Evolutionary conservation across 257 asterid species (phyloP).

Genomic region (Gardenia jasminoides): DNA sequence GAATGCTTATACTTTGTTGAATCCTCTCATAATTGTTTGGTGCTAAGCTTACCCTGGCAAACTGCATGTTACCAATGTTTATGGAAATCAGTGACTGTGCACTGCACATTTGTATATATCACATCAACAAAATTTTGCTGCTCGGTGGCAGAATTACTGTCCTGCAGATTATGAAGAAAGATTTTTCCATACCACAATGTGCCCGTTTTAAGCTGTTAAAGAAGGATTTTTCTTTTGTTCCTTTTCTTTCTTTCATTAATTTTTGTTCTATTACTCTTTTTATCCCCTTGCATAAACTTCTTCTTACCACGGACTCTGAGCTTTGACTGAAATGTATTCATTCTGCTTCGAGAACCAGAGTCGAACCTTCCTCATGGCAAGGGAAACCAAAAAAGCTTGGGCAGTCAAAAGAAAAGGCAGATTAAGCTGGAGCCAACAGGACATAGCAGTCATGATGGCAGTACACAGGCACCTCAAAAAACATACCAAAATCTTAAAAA

Average conservation of each 20-base stretch:
- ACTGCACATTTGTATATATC: no score
- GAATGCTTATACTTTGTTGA: no score
- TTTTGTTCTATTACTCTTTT: neutral
- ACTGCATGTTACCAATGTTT: neutral
- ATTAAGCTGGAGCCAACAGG: conserved; percentile 18
- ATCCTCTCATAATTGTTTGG: no score
- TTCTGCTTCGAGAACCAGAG: conserved; percentile 28
- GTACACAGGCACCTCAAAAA: conserved; percentile 34
- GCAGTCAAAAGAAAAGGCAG: conserved; percentile 19
- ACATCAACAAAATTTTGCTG: no score
- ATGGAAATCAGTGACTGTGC: neutral
- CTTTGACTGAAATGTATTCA: conserved; percentile 1
- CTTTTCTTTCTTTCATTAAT: neutral
- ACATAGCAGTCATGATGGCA: conserved; percentile 12
- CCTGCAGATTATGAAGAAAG: neutral
- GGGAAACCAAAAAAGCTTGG: conserved; percentile 24
- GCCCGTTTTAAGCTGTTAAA: neutral
- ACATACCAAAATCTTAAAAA: conserved; percentile 27
- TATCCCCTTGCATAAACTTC: neutral
- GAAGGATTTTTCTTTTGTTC: neutral
- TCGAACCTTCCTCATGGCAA: conserved; percentile 14
- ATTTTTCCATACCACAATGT: neutral
- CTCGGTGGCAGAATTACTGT: neutral
- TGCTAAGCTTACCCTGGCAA: no score
- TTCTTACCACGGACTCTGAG: neutral